Percentiles rank a stretch among this genome's conserved stretches.
These are phyloP conservation scores for Collariella sp. DNA, from an alignment of 495 filamentous ascomycete species.

Conservation along the genomic window DNA sequence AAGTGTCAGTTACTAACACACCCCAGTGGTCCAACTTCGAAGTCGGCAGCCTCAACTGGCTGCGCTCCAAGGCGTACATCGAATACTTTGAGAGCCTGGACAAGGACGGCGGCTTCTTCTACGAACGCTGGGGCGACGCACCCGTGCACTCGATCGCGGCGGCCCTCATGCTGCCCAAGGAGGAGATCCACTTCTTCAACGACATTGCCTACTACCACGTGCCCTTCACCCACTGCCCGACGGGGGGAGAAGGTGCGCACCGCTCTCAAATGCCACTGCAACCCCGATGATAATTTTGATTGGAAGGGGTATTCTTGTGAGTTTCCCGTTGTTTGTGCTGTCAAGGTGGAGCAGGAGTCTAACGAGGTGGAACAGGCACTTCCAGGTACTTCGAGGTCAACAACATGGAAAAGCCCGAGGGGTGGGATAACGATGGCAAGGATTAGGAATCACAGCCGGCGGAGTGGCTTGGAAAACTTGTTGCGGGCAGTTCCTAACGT, in stretches of 20 bases:
- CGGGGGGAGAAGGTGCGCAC: constrained; percentile 68
- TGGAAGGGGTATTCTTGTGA: constrained; percentile 96
- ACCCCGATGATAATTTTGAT: constrained; percentile 95
- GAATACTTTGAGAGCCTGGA: constrained; percentile 78
- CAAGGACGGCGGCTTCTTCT: constrained; percentile 82
- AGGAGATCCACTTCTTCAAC: constrained; percentile 96
- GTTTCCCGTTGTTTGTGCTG: constrained; percentile 22
- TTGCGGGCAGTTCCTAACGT: not conserved
- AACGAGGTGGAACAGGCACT: constrained; percentile 49
- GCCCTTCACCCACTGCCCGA: constrained; percentile 97
- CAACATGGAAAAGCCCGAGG: constrained; percentile 67
- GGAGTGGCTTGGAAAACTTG: too few species aligned
- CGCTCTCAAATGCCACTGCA: constrained; percentile 84
- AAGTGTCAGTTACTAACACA: constrained; percentile 15
- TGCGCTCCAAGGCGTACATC: constrained; percentile 66
- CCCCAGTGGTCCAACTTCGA: constrained; percentile 87
- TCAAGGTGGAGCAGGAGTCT: not conserved
- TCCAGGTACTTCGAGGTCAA: constrained; percentile 76
- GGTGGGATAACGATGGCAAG: constrained; percentile 66
- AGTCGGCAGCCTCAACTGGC: constrained; percentile 75
- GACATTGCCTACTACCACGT: constrained; percentile 98
- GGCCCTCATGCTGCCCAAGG: constrained; percentile 72
- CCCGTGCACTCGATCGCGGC: constrained; percentile 94
- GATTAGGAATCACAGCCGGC: constrained; percentile 7
- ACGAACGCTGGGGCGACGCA: constrained; percentile 87